Conservation (phyloP, 345 rosid genomes). For the Citrus cavaleriei region DNA sequence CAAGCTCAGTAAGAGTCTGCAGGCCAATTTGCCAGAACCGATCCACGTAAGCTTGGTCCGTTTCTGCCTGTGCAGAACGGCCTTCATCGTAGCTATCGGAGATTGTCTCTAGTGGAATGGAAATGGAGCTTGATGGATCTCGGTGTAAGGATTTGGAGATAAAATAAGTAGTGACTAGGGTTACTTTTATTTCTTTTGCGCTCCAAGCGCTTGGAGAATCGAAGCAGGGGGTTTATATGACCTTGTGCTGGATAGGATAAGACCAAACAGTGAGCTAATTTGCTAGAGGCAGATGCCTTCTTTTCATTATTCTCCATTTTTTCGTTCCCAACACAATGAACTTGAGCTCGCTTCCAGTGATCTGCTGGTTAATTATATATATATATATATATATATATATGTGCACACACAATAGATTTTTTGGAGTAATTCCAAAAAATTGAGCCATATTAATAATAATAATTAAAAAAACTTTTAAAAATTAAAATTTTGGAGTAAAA, state of each 20-base stretch:
- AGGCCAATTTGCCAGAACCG: constrained; percentile 15
- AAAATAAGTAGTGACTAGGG: constrained; percentile 23
- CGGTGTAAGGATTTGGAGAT: constrained; percentile 13
- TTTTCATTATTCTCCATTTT: background rate
- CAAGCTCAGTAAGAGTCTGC: constrained; percentile 14
- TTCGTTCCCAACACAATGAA: background rate
- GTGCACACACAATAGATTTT: too few species aligned
- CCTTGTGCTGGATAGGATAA: constrained; percentile 31
- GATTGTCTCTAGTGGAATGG: constrained; percentile 24
- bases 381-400: accelerated
- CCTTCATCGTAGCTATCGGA: constrained; percentile 44
- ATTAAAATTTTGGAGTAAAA: too few species aligned
- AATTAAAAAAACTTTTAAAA: too few species aligned
- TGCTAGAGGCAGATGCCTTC: background rate
- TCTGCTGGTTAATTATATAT: background rate
- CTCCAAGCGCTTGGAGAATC: constrained; percentile 31
- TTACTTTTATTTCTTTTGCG: constrained; percentile 23
- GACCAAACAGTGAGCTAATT: constrained; percentile 24
- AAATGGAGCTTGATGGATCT: background rate
- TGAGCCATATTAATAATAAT: too few species aligned
- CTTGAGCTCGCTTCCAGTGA: background rate
- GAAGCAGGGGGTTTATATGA: constrained; percentile 40
- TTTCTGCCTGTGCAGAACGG: constrained; percentile 11
- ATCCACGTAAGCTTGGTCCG: constrained; percentile 11
- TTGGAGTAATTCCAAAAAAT: too few species aligned